Percentiles rank a stretch among this genome's conserved stretches.
These are phyloP conservation scores for Moniliophthora roreri DNA, from an alignment of 1,284 basidiomycete genomes.

Conservation along the genomic window DNA sequence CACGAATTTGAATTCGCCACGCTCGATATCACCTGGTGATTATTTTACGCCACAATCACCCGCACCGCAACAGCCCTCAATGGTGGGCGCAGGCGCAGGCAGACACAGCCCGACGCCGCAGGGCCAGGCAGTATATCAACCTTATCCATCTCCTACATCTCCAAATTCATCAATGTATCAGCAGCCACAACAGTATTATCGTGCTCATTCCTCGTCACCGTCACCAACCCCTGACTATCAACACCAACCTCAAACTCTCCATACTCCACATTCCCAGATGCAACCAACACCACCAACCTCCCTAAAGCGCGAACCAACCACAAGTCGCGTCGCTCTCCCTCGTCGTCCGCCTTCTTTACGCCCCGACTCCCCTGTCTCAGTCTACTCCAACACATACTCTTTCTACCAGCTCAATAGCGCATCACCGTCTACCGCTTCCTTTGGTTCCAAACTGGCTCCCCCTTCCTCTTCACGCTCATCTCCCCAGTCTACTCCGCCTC, in stretches of 20 bases:
- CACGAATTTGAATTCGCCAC: no score
- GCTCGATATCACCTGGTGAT: no score
- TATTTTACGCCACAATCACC: no score
- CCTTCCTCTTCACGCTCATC: conserved; percentile 17
- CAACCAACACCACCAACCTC: conserved; percentile 13
- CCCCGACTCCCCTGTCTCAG: conserved; percentile 42
- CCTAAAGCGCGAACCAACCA: neutral
- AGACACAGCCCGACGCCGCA: no score
- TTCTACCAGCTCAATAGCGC: conserved; percentile 58
- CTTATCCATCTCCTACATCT: conserved; percentile 4
- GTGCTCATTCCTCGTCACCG: conserved; percentile 8
- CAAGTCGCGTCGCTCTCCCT: conserved; percentile 3
- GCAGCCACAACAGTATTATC: no score
- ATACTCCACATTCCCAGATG: conserved; percentile 20
- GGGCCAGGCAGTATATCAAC: neutral
- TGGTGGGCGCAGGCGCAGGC: no score
- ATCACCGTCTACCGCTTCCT: conserved; percentile 27
- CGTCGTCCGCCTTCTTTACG: conserved; percentile 28
- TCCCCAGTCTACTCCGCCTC: conserved; percentile 10
- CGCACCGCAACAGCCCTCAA: no score
- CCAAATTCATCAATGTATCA: neutral
- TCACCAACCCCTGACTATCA: neutral
- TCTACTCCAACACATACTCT: conserved; percentile 62
- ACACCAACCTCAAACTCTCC: neutral
- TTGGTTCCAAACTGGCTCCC: conserved; percentile 10